Evolutionary conservation across 306 rosid species (phyloP).

Genomic region (Cucumis sativus): DNA sequence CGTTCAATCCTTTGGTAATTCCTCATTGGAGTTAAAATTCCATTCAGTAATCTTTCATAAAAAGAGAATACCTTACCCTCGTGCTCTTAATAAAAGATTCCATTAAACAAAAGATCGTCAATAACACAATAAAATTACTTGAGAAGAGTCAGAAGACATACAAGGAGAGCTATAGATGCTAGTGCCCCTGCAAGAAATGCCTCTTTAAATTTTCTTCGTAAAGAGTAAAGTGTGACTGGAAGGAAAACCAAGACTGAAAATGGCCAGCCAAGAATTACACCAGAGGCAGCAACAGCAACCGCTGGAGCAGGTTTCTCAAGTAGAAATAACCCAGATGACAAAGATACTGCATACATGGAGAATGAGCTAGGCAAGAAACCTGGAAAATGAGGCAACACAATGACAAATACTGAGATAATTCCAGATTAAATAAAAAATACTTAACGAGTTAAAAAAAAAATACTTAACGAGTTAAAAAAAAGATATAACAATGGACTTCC

Average conservation of each 20-base stretch:
- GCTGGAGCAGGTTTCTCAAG: conserved; percentile 69
- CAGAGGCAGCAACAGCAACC: conserved; percentile 65
- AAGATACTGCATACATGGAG: conserved; percentile 92
- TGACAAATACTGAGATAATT: neutral
- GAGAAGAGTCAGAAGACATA: conserved; percentile 32
- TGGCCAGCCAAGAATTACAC: conserved; percentile 99
- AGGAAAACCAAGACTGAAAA: conserved; percentile 91
- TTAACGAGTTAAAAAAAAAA: neutral
- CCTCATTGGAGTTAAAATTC: neutral
- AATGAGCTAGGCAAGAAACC: conserved; percentile 99
- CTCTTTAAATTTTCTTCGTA: conserved; percentile 45
- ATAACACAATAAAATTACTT: neutral
- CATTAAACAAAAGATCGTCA: neutral
- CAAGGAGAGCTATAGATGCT: conserved; percentile 63
- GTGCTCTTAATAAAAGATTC: neutral
- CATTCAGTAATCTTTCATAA: neutral
- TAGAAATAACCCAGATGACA: conserved; percentile 82
- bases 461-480: neutral
- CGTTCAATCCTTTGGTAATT: neutral
- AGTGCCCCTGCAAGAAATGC: conserved; percentile 62
- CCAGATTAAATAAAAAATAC: conserved; percentile 8
- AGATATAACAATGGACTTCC: neutral
- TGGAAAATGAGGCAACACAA: conserved; percentile 18
- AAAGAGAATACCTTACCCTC: neutral
- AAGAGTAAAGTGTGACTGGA: conserved; percentile 65